A percentile compares a stretch with the other conserved stretches of the same genome.
These are phyloP conservation scores for Arthrobotrys entomopaga DNA, from an alignment of 2,329 filamentous ascomycete genomes.

Conservation along the genomic window DNA sequence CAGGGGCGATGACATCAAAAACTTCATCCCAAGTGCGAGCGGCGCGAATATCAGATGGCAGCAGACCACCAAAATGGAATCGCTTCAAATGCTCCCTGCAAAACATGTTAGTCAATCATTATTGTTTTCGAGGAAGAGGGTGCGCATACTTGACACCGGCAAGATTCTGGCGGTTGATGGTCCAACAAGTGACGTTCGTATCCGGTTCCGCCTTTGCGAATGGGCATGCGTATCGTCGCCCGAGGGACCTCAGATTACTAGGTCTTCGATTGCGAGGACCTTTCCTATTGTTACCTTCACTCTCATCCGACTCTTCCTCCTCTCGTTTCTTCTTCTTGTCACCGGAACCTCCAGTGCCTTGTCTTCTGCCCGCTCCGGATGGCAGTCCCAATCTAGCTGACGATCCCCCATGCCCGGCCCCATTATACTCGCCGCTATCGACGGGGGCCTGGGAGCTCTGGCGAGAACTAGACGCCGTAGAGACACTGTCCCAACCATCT, in stretches of 20 bases:
- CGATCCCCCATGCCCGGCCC: conserved; percentile 6
- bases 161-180: conserved; percentile 52
- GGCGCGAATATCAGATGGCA: conserved; percentile 44
- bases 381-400: conserved; percentile 16
- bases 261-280: conserved; percentile 19
- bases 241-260: conserved; percentile 38
- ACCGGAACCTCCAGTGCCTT: conserved; percentile 13
- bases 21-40: conserved; percentile 50
- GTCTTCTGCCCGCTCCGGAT: conserved; percentile 17
- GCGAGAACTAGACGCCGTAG: conserved; percentile 41
- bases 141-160: conserved; percentile 48
- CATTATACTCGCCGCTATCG: conserved; percentile 19
- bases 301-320: conserved; percentile 45
- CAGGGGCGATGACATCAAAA: conserved; percentile 48
- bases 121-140: neutral
- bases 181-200: conserved; percentile 50
- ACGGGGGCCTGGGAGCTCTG: conserved; percentile 47
- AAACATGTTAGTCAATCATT: conserved; percentile 6
- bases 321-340: conserved; percentile 23
- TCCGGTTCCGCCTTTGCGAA: conserved; percentile 50
- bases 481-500: conserved; percentile 41
- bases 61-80: conserved; percentile 46
- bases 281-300: conserved; percentile 32
- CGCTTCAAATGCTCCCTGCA: conserved; percentile 48
- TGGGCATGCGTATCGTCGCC: conserved; percentile 41